These are phyloP conservation scores for Chrysosporium queenslandicum DNA, from an alignment of 2,329 filamentous ascomycete species.

Conservation along the genomic window DNA sequence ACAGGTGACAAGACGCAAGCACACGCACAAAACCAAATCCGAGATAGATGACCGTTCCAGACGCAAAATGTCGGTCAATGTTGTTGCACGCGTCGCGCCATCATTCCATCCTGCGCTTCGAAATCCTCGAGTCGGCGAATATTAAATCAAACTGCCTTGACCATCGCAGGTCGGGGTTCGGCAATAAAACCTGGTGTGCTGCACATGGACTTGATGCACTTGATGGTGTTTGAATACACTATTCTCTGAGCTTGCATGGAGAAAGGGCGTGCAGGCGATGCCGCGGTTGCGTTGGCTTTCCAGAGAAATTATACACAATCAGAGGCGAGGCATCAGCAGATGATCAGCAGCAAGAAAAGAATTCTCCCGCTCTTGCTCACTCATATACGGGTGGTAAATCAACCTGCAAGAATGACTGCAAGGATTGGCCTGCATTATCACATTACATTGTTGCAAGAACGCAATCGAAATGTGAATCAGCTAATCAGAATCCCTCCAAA, in stretches of 20 bases:
- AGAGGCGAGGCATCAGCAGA: not conserved
- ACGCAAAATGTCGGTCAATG: conserved; percentile 8
- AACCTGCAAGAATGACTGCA: not conserved
- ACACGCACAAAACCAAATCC: no score
- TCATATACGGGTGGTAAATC: not conserved
- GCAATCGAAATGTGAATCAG: not conserved
- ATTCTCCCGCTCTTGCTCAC: not conserved
- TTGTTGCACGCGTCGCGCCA: conserved; percentile 8
- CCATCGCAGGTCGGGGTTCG: not conserved
- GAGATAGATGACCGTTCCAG: not conserved
- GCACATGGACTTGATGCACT: no score
- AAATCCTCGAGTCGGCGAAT: not conserved
- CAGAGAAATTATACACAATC: no score
- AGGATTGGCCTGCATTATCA: conserved; percentile 8
- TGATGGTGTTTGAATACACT: no score
- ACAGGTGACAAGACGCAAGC: not conserved
- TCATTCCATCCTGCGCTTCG: not conserved
- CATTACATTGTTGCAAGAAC: not conserved
- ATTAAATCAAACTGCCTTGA: not conserved
- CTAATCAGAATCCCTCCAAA: not conserved
- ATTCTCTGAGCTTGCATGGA: no score
- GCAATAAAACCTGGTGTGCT: no score
- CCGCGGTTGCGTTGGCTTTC: no score
- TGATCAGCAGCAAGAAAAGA: not conserved
- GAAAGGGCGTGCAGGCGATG: no score